Percentiles rank a stretch among this genome's conserved stretches.
phyloP scores from a whole-genome alignment of 768 basidiomycete genomes.

The Leccinum arenicola region DNA sequence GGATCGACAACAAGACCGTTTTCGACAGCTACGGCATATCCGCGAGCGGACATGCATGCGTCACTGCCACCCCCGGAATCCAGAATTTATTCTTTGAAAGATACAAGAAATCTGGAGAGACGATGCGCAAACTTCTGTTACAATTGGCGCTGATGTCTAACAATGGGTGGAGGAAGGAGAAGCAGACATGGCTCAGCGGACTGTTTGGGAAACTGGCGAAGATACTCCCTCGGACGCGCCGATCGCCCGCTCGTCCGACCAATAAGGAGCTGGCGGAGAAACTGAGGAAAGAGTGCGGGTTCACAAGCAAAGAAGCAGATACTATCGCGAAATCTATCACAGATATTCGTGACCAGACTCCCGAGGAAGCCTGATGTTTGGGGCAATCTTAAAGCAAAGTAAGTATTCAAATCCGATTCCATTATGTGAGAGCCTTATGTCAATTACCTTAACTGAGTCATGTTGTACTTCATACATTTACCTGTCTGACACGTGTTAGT shows the following conservation, averaged over 20 bases:
- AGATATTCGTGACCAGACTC: slow-evolving; percentile 1
- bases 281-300: slow-evolving; percentile 15
- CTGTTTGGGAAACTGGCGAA: slow-evolving; percentile 21
- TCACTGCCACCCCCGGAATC: slow-evolving; percentile 34
- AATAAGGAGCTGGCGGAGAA: slow-evolving; percentile 10
- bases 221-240: slow-evolving; percentile 11
- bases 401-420: not conserved
- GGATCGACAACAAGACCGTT: slow-evolving; percentile 30
- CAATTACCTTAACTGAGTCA: not conserved
- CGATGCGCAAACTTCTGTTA: slow-evolving; percentile 18
- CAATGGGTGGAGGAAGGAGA: slow-evolving; percentile 19
- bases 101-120: slow-evolving; percentile 32
- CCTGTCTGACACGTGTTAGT: not conserved
- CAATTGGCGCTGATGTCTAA: not conserved
- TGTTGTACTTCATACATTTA: not conserved
- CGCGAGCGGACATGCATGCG: slow-evolving; percentile 37
- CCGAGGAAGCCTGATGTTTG: not conserved
- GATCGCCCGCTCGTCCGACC: slow-evolving; percentile 5
- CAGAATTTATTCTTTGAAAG: slow-evolving; percentile 21
- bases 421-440: not conserved
- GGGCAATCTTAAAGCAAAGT: not conserved
- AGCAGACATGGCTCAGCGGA: slow-evolving; percentile 13
- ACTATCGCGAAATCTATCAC: slow-evolving; percentile 19
- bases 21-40: slow-evolving; percentile 33
- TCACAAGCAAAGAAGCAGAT: slow-evolving; percentile 15